Conservation (phyloP, 164 flowering plant genomes). For the Platanus orientalis region DNA sequence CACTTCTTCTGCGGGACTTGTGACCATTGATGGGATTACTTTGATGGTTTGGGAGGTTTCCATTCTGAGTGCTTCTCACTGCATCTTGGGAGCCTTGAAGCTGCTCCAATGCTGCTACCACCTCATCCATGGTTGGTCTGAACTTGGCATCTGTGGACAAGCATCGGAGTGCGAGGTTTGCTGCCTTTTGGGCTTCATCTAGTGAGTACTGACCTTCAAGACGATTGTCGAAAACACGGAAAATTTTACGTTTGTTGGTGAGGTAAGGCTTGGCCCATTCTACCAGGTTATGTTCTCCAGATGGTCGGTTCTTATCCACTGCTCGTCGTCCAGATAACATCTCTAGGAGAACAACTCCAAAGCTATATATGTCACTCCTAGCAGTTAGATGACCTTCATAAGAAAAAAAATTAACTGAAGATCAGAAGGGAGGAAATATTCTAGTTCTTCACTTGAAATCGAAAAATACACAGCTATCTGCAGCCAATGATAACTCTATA, state of each 20-base stretch:
- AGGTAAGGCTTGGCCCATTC: conserved; percentile 77
- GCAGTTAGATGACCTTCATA: conserved; percentile 69
- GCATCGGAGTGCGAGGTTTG: conserved; percentile 61
- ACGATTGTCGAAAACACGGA: conserved; percentile 55
- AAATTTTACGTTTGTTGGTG: conserved; percentile 48
- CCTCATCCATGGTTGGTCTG: conserved; percentile 66
- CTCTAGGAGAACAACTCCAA: conserved; percentile 83
- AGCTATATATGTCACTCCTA: conserved; percentile 82
- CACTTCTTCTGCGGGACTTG: conserved; percentile 16
- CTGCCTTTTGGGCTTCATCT: conserved; percentile 37
- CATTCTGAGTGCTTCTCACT: conserved; percentile 11
- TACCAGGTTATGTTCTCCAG: conserved; percentile 68
- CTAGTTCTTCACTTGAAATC: background rate
- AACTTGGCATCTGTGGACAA: conserved; percentile 49
- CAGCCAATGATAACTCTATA: too few species aligned
- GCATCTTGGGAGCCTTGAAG: conserved; percentile 39
- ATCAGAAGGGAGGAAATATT: background rate
- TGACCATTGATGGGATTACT: conserved; percentile 14
- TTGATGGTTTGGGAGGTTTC: conserved; percentile 5
- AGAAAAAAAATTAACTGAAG: background rate
- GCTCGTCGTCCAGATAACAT: conserved; percentile 65
- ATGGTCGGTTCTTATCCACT: conserved; percentile 66
- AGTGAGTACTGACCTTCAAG: conserved; percentile 61
- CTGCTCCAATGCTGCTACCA: conserved; percentile 51
- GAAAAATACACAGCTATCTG: too few species aligned